phyloP scores from a whole-genome alignment of 2,329 filamentous ascomycete species.

The Sarocladium kiliense region DNA sequence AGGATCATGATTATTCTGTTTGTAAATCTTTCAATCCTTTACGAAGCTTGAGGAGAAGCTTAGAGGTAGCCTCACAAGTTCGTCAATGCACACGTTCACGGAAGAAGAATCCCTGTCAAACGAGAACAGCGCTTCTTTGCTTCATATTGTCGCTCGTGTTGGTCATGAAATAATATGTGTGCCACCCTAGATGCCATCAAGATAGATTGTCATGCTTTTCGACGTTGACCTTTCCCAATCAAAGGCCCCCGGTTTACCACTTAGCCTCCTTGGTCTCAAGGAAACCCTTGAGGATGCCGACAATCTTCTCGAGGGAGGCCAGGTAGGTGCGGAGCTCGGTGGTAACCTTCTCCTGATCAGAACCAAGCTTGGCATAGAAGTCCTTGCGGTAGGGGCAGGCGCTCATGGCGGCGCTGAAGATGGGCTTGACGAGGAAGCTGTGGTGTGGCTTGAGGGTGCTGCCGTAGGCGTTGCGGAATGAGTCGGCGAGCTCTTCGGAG shows the following conservation, averaged over 20 bases:
- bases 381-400: constrained; percentile 90
- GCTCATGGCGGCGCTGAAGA: constrained; percentile 90
- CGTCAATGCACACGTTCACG: no score
- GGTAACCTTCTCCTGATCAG: constrained; percentile 57
- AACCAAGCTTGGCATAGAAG: constrained; percentile 85
- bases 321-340: constrained; percentile 67
- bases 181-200: not conserved
- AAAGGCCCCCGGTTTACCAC: constrained; percentile 38
- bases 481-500: constrained; percentile 71
- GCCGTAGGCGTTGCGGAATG: constrained; percentile 82
- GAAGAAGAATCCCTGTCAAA: not conserved
- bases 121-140: not conserved
- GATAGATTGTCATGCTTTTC: constrained; percentile 6
- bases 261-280: constrained; percentile 51
- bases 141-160: not conserved
- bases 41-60: no score
- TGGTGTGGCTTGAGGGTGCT: constrained; percentile 89
- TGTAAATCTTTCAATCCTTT: no score
- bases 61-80: no score
- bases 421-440: constrained; percentile 80
- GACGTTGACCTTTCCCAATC: not conserved
- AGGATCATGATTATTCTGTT: no score
- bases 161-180: constrained; percentile 1
- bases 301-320: constrained; percentile 68
- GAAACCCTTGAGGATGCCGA: constrained; percentile 67